These are phyloP conservation scores for Lecanoromycetidae sp. DNA, from an alignment of 2,329 filamentous ascomycete species.

Conservation along the genomic window DNA sequence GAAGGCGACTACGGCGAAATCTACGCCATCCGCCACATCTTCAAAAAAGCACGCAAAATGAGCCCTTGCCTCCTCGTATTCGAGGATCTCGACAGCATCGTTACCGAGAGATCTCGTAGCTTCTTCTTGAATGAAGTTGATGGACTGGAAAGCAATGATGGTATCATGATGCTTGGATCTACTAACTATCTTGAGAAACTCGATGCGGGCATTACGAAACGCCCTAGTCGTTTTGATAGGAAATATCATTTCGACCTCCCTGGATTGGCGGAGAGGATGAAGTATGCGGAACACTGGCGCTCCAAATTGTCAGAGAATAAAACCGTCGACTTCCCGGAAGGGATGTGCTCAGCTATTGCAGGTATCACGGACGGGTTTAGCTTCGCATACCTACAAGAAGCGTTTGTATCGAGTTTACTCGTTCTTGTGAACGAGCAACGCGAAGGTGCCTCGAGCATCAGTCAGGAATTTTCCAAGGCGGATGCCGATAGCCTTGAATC, in stretches of 20 bases:
- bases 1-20: slow-evolving; percentile 35
- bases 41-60: slow-evolving; percentile 46
- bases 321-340: slow-evolving; percentile 46
- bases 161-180: slow-evolving; percentile 57
- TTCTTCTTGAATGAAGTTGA: slow-evolving; percentile 66
- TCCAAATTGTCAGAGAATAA: slow-evolving; percentile 49
- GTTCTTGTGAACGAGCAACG: neutral
- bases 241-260: too few species aligned
- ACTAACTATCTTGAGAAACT: too few species aligned
- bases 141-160: slow-evolving; percentile 56
- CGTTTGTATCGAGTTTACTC: neutral
- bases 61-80: slow-evolving; percentile 60
- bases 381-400: slow-evolving; percentile 58
- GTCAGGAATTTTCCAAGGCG: neutral
- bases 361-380: slow-evolving; percentile 51
- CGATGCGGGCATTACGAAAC: too few species aligned
- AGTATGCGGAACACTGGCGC: too few species aligned
- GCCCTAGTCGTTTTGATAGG: too few species aligned
- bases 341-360: slow-evolving; percentile 47
- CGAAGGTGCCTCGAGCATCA: neutral
- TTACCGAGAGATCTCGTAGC: slow-evolving; percentile 48
- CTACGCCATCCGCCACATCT: slow-evolving; percentile 42
- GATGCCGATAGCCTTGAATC: neutral
- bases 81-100: slow-evolving; percentile 58
- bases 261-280: too few species aligned